These are phyloP conservation scores for Fusarium subtropicale DNA, from an alignment of 2,329 filamentous ascomycete species.

Conservation along the genomic window DNA sequence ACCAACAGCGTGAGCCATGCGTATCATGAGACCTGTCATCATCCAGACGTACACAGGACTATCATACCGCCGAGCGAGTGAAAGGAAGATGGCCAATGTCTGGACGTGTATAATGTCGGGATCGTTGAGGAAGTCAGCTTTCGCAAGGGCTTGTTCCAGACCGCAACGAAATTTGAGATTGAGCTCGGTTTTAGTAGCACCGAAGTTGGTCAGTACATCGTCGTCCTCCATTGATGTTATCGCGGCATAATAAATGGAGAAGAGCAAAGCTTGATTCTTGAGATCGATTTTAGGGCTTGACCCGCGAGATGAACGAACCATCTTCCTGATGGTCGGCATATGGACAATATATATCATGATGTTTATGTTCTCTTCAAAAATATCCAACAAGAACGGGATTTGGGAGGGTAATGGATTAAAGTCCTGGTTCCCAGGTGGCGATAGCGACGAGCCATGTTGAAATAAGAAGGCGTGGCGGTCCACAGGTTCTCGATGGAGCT, in stretches of 20 bases:
- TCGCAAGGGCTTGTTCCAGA: slow-evolving; percentile 69
- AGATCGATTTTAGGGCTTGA: slow-evolving; percentile 52
- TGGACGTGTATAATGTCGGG: slow-evolving; percentile 71
- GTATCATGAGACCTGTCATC: slow-evolving; percentile 70
- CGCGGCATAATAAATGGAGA: slow-evolving; percentile 68
- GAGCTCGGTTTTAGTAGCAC: slow-evolving; percentile 59
- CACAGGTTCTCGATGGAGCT: slow-evolving; percentile 56
- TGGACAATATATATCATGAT: slow-evolving; percentile 57
- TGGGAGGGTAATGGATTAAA: slow-evolving; percentile 66
- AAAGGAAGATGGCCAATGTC: slow-evolving; percentile 69
- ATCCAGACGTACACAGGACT: slow-evolving; percentile 70
- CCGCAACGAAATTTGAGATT: slow-evolving; percentile 64
- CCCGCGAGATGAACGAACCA: slow-evolving; percentile 52
- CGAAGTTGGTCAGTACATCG: slow-evolving; percentile 64
- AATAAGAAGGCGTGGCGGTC: slow-evolving; percentile 66
- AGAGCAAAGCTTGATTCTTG: slow-evolving; percentile 64
- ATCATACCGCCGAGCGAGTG: slow-evolving; percentile 64
- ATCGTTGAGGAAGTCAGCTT: slow-evolving; percentile 69
- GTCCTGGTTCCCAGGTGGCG: slow-evolving; percentile 50
- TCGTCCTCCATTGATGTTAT: slow-evolving; percentile 68
- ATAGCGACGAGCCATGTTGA: slow-evolving; percentile 53
- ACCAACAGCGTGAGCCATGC: slow-evolving; percentile 65
- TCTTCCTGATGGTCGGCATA: slow-evolving; percentile 55
- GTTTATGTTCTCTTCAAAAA: slow-evolving; percentile 66
- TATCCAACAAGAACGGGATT: slow-evolving; percentile 63